A percentile compares a stretch with the other conserved stretches of the same genome.
phyloP scores from a whole-genome alignment of 768 basidiomycete species.

The Leccinellum albellum region DNA sequence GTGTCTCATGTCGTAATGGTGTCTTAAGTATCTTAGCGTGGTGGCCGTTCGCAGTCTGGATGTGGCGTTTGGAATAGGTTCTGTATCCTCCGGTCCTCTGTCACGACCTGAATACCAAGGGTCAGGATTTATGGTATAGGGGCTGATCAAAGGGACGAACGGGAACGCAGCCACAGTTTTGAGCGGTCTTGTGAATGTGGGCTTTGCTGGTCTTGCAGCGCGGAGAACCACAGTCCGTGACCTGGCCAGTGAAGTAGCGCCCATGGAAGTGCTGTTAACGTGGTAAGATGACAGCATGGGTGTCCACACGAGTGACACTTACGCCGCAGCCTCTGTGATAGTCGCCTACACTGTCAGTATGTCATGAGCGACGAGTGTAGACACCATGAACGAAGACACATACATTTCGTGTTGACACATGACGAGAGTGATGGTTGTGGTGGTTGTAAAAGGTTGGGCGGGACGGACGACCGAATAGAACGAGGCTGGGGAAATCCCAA shows the following conservation, averaged over 20 bases:
- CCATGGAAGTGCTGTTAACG: constrained; percentile 33
- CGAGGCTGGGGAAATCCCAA: not conserved
- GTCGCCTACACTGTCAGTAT: constrained; percentile 33
- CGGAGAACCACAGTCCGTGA: constrained; percentile 29
- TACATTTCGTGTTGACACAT: constrained; percentile 39
- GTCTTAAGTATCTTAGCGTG: constrained; percentile 8
- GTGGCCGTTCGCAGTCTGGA: constrained; percentile 28
- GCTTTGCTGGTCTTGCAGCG: constrained; percentile 33
- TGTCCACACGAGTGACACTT: constrained; percentile 4
- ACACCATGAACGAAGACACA: not conserved
- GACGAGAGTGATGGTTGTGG: not conserved
- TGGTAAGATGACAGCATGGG: constrained; percentile 5
- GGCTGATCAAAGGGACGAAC: constrained; percentile 16
- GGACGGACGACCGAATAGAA: not conserved
- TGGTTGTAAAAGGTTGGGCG: not conserved
- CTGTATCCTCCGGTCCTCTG: constrained; percentile 35
- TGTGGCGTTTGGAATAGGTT: constrained; percentile 34
- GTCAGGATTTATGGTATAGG: constrained; percentile 12
- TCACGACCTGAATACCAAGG: constrained; percentile 25
- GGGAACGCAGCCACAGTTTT: constrained; percentile 30
- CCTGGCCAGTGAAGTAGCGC: constrained; percentile 35
- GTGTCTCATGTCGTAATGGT: not conserved
- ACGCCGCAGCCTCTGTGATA: constrained; percentile 37
- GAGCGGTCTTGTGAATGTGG: constrained; percentile 35
- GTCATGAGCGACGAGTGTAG: constrained; percentile 1